Percentiles rank a stretch among this genome's conserved stretches.
phyloP scores from a whole-genome alignment of 2,329 filamentous ascomycete genomes.

The Penicillium sp. region DNA sequence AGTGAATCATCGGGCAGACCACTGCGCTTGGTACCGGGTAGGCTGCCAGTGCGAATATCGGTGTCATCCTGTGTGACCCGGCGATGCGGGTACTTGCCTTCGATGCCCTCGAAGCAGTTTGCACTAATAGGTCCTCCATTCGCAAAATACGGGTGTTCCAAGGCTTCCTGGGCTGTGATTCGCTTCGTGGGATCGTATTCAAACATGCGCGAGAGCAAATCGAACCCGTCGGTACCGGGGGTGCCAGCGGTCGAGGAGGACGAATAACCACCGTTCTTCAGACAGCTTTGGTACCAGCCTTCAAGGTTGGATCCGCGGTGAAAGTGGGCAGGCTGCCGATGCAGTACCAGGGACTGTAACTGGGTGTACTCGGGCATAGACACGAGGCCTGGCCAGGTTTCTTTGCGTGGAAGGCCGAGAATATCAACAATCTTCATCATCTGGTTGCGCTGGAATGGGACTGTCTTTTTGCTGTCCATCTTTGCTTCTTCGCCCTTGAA shows the following conservation, averaged over 20 bases:
- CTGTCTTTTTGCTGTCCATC: slow-evolving; percentile 97
- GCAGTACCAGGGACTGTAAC: slow-evolving; percentile 53
- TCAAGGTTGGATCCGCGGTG: slow-evolving; percentile 62
- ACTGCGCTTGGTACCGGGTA: slow-evolving; percentile 87
- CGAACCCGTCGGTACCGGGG: slow-evolving; percentile 73
- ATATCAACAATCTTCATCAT: slow-evolving; percentile 99
- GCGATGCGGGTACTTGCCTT: slow-evolving; percentile 83
- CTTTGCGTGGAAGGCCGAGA: slow-evolving; percentile 83
- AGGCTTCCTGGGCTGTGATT: slow-evolving; percentile 78
- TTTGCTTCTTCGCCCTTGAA: slow-evolving; percentile 99
- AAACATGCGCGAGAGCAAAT: slow-evolving; percentile 74
- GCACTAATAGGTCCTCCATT: slow-evolving; percentile 65
- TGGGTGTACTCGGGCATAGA: slow-evolving; percentile 85
- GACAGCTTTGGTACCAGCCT: slow-evolving; percentile 73
- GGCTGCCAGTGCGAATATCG: slow-evolving; percentile 83
- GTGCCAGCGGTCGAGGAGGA: slow-evolving; percentile 51
- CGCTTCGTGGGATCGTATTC: slow-evolving; percentile 91
- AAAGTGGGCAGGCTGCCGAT: slow-evolving; percentile 48
- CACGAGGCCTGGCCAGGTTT: slow-evolving; percentile 79
- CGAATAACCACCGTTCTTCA: slow-evolving; percentile 57
- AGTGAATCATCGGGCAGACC: slow-evolving; percentile 78
- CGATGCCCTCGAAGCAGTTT: slow-evolving; percentile 88
- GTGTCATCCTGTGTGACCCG: slow-evolving; percentile 93
- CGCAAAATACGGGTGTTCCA: slow-evolving; percentile 87
- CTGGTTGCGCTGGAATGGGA: slow-evolving; percentile 95